These are phyloP conservation scores for Erysimum cheiri DNA, from an alignment of 441 rosid species.

Conservation along the genomic window DNA sequence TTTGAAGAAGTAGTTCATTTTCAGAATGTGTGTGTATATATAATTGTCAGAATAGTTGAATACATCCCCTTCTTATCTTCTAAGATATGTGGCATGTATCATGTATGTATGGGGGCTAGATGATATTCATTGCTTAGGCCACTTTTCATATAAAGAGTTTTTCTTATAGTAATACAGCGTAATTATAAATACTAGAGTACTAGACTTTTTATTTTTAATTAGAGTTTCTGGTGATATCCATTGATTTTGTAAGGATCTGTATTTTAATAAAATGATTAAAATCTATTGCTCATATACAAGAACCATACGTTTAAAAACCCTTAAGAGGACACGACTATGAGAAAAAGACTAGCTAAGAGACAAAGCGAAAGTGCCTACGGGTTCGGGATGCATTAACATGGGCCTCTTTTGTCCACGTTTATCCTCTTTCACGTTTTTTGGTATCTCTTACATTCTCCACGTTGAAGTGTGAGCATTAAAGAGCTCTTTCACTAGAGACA, in stretches of 20 bases:
- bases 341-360: conserved; percentile 19
- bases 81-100: conserved; percentile 15
- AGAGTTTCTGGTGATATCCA: not conserved
- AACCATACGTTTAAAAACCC: conserved; percentile 19
- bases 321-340: conserved; percentile 18
- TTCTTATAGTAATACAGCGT: not conserved
- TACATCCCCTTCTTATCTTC: conserved; percentile 20
- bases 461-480: conserved; percentile 18
- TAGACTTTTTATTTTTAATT: not conserved
- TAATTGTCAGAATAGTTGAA: conserved; percentile 9
- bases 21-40: not conserved
- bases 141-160: not conserved
- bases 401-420: conserved; percentile 32
- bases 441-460: conserved; percentile 36
- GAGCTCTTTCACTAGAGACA: conserved; percentile 32
- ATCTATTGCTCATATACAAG: not conserved
- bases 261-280: not conserved
- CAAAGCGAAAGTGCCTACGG: conserved; percentile 17
- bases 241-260: not conserved
- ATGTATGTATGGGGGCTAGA: conserved; percentile 7
- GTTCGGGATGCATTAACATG: conserved; percentile 29
- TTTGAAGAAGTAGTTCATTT: conserved; percentile 21
- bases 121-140: conserved; percentile 15
- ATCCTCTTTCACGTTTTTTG: conserved; percentile 35
- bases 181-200: too few species aligned